Base-by-base conservation (phyloP, 805 yeast species). In the Vanderwaltozyma polyspora region DNA sequence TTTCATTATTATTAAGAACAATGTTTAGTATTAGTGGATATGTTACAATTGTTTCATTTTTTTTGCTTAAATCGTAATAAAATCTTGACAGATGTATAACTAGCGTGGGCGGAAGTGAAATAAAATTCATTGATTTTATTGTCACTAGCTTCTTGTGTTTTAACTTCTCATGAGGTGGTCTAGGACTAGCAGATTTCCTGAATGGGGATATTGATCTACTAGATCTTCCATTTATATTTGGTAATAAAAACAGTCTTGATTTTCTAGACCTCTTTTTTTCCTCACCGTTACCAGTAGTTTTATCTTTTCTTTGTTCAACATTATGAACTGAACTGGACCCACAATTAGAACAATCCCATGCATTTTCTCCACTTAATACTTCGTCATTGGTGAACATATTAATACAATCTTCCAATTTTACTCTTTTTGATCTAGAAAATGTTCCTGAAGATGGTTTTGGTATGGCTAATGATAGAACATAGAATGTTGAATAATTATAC, bases 31-130 rank as follows among this genome's bases (percentile, higher is more conserved):
- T 57, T 31, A 74, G 46, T 3, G 84, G 84, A 41, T 74, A 77
- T 26, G 68, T 64, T 17, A 77, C 68, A 14, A 61, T 56, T 1
- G 75, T 64, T 34, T 66, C 51, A 39, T 66, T 64, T 44, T 74
- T 74, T 46, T 74, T 74, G 2, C 76, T 68, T 27, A 75, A 53
- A 41, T 68, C 71, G 46, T 63, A 68, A 49, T 46, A 57, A 58
- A 89, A 89, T 44, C 98, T 64, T 42, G 93, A 86, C 42, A 89
- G 68, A 55, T 89, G 95, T 29, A 89, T 72, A 16, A 89, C 77
- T 38, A 89, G 64, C 2, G 82, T 69, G 29, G 72, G 75, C 1
- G 98, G 97, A 25, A 89, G 60, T 29, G 89, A 64, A 2, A 94
- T 76, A 31, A 89, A 83, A 23, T 71, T 67, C 40, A 87, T 63